Evolutionary conservation across 768 basidiomycete genomes (phyloP).

Genomic region (Trametes elegans): DNA sequence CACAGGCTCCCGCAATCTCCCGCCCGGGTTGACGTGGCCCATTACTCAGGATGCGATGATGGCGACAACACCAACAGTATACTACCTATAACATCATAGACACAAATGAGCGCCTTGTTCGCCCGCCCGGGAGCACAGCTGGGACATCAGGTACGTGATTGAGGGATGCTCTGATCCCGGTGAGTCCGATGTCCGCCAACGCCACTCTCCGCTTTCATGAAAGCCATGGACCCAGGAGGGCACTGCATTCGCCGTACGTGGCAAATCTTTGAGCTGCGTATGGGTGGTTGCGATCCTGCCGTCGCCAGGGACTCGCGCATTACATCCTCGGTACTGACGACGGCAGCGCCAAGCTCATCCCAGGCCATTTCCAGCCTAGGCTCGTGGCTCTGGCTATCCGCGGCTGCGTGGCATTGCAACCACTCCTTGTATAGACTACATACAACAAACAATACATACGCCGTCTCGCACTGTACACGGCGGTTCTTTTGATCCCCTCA

Average conservation of each 20-base stretch:
- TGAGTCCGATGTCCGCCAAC: neutral
- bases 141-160: constrained; percentile 4
- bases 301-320: neutral
- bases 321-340: neutral
- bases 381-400: too few relatives aligned
- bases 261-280: neutral
- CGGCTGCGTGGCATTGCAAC: neutral
- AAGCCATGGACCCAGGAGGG: constrained; percentile 1
- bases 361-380: too few relatives aligned
- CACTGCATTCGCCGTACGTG: neutral
- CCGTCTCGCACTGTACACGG: neutral
- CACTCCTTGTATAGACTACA: constrained; percentile 11
- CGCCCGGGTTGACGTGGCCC: neutral
- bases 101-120: neutral
- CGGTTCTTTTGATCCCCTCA: neutral
- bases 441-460: constrained; percentile 9
- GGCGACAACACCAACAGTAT: neutral
- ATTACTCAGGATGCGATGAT: neutral
- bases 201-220: neutral
- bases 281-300: neutral
- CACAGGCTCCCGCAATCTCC: neutral
- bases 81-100: neutral
- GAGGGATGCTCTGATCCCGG: constrained; percentile 6
- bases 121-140: neutral
- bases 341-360: neutral